Evolutionary conservation across 2,329 filamentous ascomycete species (phyloP).

Genomic region (Alternaria sp.): DNA sequence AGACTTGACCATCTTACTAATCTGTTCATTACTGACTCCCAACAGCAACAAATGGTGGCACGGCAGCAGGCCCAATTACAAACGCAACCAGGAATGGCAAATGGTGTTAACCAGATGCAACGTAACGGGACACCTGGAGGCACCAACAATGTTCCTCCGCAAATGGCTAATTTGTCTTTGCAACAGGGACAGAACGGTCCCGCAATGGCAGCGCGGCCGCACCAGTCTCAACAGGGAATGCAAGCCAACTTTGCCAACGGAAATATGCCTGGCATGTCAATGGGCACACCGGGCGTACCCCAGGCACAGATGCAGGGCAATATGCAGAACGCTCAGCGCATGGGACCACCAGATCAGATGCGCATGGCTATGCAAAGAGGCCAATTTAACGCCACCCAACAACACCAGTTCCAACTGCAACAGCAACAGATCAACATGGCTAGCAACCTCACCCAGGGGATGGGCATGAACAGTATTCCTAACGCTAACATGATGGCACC

Average conservation of each 20-base stretch:
- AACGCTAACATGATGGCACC: conserved; percentile 49
- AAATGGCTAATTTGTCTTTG: conserved; percentile 42
- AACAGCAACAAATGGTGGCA: conserved; percentile 47
- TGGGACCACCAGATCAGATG: conserved; percentile 57
- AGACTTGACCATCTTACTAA: conserved; percentile 13
- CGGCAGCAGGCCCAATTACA: conserved; percentile 52
- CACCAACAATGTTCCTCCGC: conserved; percentile 40
- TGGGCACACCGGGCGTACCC: conserved; percentile 67
- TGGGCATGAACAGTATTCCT: conserved; percentile 47
- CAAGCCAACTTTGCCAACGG: conserved; percentile 59
- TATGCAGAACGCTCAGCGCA: conserved; percentile 65
- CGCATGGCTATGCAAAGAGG: conserved; percentile 52
- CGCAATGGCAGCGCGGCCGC: conserved; percentile 47
- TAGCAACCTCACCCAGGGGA: conserved; percentile 43
- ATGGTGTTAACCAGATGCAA: conserved; percentile 52
- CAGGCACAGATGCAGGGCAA: conserved; percentile 74
- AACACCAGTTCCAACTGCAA: conserved; percentile 50
- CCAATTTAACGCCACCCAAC: conserved; percentile 45
- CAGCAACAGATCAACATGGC: conserved; percentile 52
- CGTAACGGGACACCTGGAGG: conserved; percentile 54
- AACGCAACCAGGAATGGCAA: conserved; percentile 51
- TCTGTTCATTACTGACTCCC: conserved; percentile 22
- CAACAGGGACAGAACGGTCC: conserved; percentile 44
- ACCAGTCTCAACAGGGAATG: conserved; percentile 54
- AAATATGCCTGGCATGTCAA: conserved; percentile 62